Conservation (phyloP, 768 basidiomycete genomes). For the Pisolithus microcarpus region DNA sequence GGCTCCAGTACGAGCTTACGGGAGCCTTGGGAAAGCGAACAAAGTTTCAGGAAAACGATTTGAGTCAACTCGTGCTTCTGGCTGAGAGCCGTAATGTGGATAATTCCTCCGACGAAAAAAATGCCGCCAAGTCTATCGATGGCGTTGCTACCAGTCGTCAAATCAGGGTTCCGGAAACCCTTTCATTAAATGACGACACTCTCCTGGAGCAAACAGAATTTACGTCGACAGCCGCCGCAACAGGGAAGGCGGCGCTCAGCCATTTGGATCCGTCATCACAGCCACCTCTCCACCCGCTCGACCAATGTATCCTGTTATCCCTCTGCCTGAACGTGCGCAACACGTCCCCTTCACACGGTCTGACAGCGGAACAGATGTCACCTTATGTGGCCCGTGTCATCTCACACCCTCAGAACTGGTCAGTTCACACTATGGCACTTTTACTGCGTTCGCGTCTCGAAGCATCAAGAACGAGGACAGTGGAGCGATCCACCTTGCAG, state of each 20-base stretch:
- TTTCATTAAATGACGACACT: conserved; percentile 91
- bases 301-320: conserved; percentile 87
- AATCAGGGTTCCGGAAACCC: conserved; percentile 67
- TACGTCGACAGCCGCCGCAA: conserved; percentile 59
- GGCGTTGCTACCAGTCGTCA: not conserved
- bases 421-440: conserved; percentile 93
- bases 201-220: conserved; percentile 91
- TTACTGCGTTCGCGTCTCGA: conserved; percentile 90
- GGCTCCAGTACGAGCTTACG: conserved; percentile 82
- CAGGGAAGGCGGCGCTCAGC: conserved; percentile 39
- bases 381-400: conserved; percentile 90
- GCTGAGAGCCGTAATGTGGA: conserved; percentile 69
- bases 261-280: conserved; percentile 81
- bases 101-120: conserved; percentile 9
- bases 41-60: conserved; percentile 80
- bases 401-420: conserved; percentile 89
- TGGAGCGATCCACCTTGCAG: conserved; percentile 88
- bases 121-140: conserved; percentile 1
- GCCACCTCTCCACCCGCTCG: conserved; percentile 83
- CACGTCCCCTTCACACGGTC: conserved; percentile 81
- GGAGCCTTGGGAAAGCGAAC: conserved; percentile 92
- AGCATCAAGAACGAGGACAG: conserved; percentile 79
- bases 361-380: conserved; percentile 87
- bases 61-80: conserved; percentile 87
- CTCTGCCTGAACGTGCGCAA: conserved; percentile 88